Evolutionary conservation across 768 basidiomycete species (phyloP).

Genomic region (Suillus ampliporus): DNA sequence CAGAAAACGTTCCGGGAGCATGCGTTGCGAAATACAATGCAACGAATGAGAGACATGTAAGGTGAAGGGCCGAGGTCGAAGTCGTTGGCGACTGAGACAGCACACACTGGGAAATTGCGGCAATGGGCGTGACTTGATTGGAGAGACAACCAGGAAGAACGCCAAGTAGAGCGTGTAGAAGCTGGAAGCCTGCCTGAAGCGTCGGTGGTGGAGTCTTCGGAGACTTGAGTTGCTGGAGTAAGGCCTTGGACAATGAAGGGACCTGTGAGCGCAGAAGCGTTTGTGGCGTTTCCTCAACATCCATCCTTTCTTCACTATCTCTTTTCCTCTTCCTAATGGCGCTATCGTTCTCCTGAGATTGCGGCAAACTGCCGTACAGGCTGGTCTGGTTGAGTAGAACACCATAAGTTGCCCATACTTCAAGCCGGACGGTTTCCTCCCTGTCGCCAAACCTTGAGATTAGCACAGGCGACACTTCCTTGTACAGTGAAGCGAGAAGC

Average conservation of each 20-base stretch:
- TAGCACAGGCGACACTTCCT: slow-evolving; percentile 83
- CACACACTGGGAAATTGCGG: slow-evolving; percentile 65
- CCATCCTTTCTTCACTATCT: slow-evolving; percentile 75
- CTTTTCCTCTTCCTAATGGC: slow-evolving; percentile 74
- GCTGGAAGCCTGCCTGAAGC: slow-evolving; percentile 83
- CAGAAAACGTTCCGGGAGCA: slow-evolving; percentile 61
- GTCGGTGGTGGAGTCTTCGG: slow-evolving; percentile 78
- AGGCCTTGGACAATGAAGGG: slow-evolving; percentile 75
- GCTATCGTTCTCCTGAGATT: slow-evolving; percentile 52
- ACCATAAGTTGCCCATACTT: slow-evolving; percentile 89
- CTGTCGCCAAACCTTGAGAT: slow-evolving; percentile 94
- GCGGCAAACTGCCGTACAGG: slow-evolving; percentile 72
- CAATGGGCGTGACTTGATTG: slow-evolving; percentile 65
- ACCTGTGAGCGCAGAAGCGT: slow-evolving; percentile 76
- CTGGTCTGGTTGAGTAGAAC: slow-evolving; percentile 83
- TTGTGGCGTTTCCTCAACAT: slow-evolving; percentile 75
- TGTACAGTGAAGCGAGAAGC: slow-evolving; percentile 78
- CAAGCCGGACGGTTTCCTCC: slow-evolving; percentile 92
- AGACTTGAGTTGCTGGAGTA: slow-evolving; percentile 85
- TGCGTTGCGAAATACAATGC: slow-evolving; percentile 77
- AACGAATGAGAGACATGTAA: slow-evolving; percentile 86
- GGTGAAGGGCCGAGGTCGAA: slow-evolving; percentile 80
- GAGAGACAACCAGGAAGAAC: slow-evolving; percentile 88
- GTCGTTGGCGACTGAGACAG: slow-evolving; percentile 73
- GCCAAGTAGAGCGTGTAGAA: slow-evolving; percentile 75